phyloP scores from a whole-genome alignment of 495 filamentous ascomycete genomes.

The Neurospora cerealis region DNA sequence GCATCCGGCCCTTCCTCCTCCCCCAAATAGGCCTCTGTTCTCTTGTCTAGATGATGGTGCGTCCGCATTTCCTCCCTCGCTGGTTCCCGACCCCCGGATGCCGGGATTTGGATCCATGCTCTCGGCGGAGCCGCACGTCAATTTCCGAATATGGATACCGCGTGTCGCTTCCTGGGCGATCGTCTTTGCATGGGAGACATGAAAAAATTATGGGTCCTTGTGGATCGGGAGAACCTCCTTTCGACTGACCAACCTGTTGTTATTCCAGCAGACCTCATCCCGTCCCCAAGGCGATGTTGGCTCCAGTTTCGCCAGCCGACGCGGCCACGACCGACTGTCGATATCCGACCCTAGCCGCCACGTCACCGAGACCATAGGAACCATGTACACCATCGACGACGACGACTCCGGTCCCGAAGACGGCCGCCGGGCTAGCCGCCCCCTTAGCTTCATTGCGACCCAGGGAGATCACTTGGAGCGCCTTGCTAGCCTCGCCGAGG shows the following conservation, averaged over 20 bases:
- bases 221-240: conserved; percentile 15
- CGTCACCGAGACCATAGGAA: conserved; percentile 94
- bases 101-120: conserved; percentile 4
- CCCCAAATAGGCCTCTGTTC: not conserved
- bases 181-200: conserved; percentile 3
- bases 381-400: conserved; percentile 72
- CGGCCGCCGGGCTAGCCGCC: conserved; percentile 32
- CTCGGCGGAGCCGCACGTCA: conserved; percentile 7
- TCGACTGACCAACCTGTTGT: conserved; percentile 12
- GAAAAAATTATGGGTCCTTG: conserved; percentile 20
- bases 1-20: conserved; percentile 22
- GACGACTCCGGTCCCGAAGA: conserved; percentile 35
- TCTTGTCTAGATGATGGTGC: conserved; percentile 28
- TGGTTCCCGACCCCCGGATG: not conserved
- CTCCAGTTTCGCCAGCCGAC: conserved; percentile 44
- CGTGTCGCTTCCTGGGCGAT: conserved; percentile 2
- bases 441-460: conserved; percentile 36
- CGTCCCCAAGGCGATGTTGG: conserved; percentile 43
- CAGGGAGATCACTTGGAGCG: conserved; percentile 27
- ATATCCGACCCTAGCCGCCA: conserved; percentile 69
- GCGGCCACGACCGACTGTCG: conserved; percentile 47
- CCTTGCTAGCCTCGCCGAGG: conserved; percentile 12
- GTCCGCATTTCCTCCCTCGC: conserved; percentile 6
- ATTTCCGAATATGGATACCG: conserved; percentile 6
- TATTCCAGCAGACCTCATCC: conserved; percentile 38